Evolutionary conservation across 352 stramenopile species (phyloP).

Genomic region (Phytophthora hybrid): DNA sequence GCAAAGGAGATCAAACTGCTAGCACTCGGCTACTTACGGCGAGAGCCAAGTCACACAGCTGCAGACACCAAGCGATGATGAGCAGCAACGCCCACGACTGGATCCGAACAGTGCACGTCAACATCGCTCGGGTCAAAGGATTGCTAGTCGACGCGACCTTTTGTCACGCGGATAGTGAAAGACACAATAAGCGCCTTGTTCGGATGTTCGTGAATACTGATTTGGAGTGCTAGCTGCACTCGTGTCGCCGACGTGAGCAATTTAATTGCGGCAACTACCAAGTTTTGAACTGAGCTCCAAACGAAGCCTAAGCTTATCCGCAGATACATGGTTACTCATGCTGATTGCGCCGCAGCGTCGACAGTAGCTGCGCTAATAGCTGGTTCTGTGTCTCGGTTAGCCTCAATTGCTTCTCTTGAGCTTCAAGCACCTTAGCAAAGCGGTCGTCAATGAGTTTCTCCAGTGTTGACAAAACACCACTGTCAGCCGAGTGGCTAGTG

Average conservation of each 20-base stretch:
- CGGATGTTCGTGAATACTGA: background rate
- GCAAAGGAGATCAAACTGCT: background rate
- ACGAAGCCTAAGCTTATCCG: background rate
- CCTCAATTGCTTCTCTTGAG: conserved; percentile 27
- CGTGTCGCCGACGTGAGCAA: background rate
- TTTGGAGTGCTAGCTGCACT: background rate
- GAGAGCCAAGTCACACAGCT: background rate
- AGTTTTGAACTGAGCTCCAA: background rate
- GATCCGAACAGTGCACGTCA: background rate
- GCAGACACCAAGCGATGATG: conserved; percentile 8
- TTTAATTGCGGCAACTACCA: too few species aligned
- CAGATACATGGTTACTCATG: background rate
- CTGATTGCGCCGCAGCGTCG: conserved; percentile 5
- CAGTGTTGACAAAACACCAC: conserved; percentile 9
- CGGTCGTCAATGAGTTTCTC: conserved; percentile 27
- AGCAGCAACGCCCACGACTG: background rate
- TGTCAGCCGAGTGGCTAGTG: background rate
- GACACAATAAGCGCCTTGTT: too few species aligned
- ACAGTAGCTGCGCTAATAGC: conserved; percentile 19
- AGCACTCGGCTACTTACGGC: background rate
- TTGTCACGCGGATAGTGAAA: background rate
- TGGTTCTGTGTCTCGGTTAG: conserved; percentile 25
- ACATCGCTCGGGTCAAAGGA: conserved; percentile 3
- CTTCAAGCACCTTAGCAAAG: conserved; percentile 24
- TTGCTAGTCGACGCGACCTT: conserved; percentile 19